phyloP scores from a whole-genome alignment of 495 filamentous ascomycete genomes.

The Penicilliopsis zonata region DNA sequence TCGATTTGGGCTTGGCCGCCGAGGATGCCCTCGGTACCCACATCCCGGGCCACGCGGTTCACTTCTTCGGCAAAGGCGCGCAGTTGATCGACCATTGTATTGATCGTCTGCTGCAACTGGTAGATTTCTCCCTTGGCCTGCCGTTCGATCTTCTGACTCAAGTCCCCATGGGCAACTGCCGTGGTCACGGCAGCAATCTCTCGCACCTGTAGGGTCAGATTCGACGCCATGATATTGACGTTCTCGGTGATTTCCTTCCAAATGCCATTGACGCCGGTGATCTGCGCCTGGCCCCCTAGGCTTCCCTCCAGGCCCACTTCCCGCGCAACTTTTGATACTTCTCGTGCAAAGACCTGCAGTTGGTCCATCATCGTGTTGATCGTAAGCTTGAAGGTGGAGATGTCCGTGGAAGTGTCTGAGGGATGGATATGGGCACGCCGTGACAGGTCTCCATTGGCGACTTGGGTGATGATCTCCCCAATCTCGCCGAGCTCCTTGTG shows the following conservation, averaged over 20 bases:
- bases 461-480: slow-evolving; percentile 80
- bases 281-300: slow-evolving; percentile 78
- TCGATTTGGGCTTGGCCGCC: slow-evolving; percentile 78
- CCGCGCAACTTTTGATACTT: slow-evolving; percentile 80
- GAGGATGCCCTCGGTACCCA: slow-evolving; percentile 75
- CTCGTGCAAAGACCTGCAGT: slow-evolving; percentile 80
- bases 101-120: slow-evolving; percentile 77
- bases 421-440: slow-evolving; percentile 86
- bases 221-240: slow-evolving; percentile 86
- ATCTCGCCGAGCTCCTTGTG: slow-evolving; percentile 87
- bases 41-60: slow-evolving; percentile 71
- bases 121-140: slow-evolving; percentile 75
- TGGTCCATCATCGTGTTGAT: slow-evolving; percentile 94
- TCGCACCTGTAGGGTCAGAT: slow-evolving; percentile 62
- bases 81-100: slow-evolving; percentile 82
- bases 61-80: slow-evolving; percentile 80
- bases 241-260: slow-evolving; percentile 92
- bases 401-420: slow-evolving; percentile 87
- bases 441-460: slow-evolving; percentile 80
- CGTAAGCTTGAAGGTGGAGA: slow-evolving; percentile 83
- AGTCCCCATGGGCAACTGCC: slow-evolving; percentile 73
- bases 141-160: slow-evolving; percentile 75
- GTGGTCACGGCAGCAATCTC: slow-evolving; percentile 82
- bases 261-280: slow-evolving; percentile 79
- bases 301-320: slow-evolving; percentile 89